phyloP scores from a whole-genome alignment of 768 basidiomycete genomes.

The Kwoniella botswanensis region DNA sequence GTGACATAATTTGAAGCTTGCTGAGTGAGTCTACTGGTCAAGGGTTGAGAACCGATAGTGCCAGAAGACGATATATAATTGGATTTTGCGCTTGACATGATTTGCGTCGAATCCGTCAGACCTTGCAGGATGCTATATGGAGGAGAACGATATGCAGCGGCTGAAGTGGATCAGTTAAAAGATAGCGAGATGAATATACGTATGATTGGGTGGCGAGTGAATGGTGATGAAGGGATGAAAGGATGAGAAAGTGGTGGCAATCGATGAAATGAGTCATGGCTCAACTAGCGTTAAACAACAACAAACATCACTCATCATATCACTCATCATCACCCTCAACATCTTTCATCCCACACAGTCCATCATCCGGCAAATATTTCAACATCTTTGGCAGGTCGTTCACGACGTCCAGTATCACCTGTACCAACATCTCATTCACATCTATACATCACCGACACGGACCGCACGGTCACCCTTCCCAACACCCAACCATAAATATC shows the following conservation, averaged over 20 bases:
- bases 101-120: background rate
- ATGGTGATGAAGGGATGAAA: background rate
- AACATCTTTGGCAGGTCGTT: no score
- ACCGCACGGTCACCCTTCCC: no score
- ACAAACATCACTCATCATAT: background rate
- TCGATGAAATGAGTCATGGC: background rate
- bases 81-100: constrained; percentile 40
- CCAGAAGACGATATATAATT: constrained; percentile 48
- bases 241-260: background rate
- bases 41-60: constrained; percentile 36
- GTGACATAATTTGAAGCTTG: constrained; percentile 19
- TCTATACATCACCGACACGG: no score
- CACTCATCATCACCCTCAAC: background rate
- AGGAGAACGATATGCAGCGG: background rate
- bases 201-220: background rate
- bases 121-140: background rate
- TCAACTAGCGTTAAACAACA: background rate
- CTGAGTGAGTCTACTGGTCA: constrained; percentile 28
- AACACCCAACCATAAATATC: no score
- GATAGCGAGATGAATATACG: background rate
- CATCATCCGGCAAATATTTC: no score
- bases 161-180: background rate
- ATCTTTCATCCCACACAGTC: no score
- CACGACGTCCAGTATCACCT: no score
- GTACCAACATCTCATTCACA: no score